Base-by-base conservation (phyloP, 768 basidiomycete genomes). In the Lentinus brumalis region DNA sequence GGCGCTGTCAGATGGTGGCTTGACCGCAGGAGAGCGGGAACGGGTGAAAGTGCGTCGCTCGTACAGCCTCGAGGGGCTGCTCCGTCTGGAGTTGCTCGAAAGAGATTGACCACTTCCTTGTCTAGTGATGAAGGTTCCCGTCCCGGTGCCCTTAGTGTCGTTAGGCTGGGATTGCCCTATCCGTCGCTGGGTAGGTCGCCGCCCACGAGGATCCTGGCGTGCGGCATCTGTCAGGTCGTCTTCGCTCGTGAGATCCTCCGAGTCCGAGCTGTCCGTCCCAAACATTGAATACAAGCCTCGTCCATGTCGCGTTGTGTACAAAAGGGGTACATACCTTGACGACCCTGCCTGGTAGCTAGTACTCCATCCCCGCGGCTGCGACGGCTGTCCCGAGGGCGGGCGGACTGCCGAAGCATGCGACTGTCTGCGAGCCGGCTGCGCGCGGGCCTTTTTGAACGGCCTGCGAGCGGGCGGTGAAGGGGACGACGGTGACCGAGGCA, bases 341-440 rank as follows among this genome's bases (percentile, higher is more conserved):
- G 91, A 91, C 47, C 92, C 92, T 31, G 87, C 92, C 60, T 92
- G 88, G 74, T 94, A 94, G 66, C 91, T 93, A 12, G 91, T 92
- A 69, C 90, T 94, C 86, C 91, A 85, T 66, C 87, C 91, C 66
- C 86, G 69, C 60, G 73, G 74, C 59, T 75, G 72, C 42, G 66
- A 63, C 31, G 71, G 61, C 26, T 70, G 73, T 2, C 61, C 71
- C 16, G 60, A 60, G 45, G 67, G 56, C 31, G 66, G 66, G 60
- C 71, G 61, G 31, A 72, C 67, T 42, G 65, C 70, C 4, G 64
- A 66, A 40, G 72, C 46, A 71, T 70, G 61, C 50, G 67, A 53
- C 72, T 73, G 57, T 78, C 75, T 66, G 71, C 73, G 68, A 70
- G 68, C 56, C 70, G 75, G 56, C 68, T 71, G 66, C 9, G 50